Conservation (phyloP, 495 filamentous ascomycete genomes). For the Penicillium argentinense region DNA sequence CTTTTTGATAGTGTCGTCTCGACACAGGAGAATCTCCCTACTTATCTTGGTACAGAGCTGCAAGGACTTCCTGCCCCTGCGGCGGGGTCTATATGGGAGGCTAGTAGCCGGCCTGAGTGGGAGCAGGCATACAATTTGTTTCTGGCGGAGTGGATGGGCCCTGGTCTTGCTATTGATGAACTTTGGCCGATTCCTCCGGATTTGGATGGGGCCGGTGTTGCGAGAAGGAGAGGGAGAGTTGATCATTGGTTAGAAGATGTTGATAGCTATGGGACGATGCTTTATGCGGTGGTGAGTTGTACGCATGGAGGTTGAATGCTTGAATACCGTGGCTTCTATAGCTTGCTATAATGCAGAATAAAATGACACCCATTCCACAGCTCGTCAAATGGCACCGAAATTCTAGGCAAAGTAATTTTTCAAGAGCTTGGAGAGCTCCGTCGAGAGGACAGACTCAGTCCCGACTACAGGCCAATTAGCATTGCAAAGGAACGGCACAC, state of each 20-base stretch:
- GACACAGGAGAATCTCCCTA: slow-evolving; percentile 40
- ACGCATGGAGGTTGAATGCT: slow-evolving; percentile 35
- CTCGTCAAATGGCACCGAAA: no score
- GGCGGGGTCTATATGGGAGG: slow-evolving; percentile 37
- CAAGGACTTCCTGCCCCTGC: slow-evolving; percentile 37
- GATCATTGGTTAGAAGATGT: slow-evolving; percentile 45
- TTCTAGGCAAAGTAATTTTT: neutral
- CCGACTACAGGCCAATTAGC: no score
- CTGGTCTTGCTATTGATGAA: slow-evolving; percentile 41
- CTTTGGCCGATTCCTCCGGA: slow-evolving; percentile 40
- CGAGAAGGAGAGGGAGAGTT: slow-evolving; percentile 31
- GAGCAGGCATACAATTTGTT: slow-evolving; percentile 41
- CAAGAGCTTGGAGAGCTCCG: slow-evolving; percentile 13
- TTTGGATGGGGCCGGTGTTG: slow-evolving; percentile 23
- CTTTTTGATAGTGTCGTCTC: slow-evolving; percentile 47
- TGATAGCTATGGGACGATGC: slow-evolving; percentile 50
- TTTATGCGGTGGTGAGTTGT: slow-evolving; percentile 45
- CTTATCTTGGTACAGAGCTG: slow-evolving; percentile 45
- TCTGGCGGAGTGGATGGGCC: slow-evolving; percentile 39
- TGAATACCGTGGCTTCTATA: neutral
- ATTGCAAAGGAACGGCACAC: no score
- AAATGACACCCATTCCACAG: no score
- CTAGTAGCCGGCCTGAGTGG: slow-evolving; percentile 34
- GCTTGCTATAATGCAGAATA: no score
- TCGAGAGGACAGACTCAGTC: slow-evolving; percentile 37